Percentiles rank a stretch among this genome's conserved stretches.
Evolutionary conservation across 352 stramenopile genomes (phyloP).

Genomic region (Globisporangium uncinulatum): DNA sequence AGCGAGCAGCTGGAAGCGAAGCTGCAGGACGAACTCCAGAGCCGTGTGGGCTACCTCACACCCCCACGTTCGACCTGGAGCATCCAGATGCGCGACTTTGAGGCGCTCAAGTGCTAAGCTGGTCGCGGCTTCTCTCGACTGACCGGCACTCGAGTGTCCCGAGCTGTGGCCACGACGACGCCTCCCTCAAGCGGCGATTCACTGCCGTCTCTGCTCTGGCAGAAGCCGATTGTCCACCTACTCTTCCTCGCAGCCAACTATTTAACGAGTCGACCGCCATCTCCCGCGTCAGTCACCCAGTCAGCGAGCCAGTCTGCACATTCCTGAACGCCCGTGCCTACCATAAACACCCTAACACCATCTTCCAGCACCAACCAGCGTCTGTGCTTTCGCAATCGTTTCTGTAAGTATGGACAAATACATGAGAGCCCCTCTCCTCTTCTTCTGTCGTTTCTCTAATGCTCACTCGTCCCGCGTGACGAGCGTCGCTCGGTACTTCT

Average conservation of each 20-base stretch:
- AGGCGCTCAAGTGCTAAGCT: conserved; percentile 45
- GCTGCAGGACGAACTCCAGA: conserved; percentile 26
- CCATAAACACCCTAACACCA: background rate
- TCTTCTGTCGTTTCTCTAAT: conserved; percentile 3
- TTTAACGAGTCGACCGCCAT: background rate
- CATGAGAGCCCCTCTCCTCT: background rate
- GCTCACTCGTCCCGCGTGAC: conserved; percentile 22
- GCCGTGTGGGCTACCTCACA: conserved; percentile 48
- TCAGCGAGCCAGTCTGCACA: background rate
- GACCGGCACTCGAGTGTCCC: no score
- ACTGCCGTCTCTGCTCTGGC: no score
- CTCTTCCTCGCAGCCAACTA: background rate
- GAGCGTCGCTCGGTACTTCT: conserved; percentile 60
- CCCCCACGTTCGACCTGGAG: conserved; percentile 74
- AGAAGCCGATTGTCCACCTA: no score
- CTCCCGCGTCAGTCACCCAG: no score
- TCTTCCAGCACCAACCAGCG: background rate
- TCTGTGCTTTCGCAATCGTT: background rate
- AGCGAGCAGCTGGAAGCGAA: conserved; percentile 52
- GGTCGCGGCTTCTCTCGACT: background rate
- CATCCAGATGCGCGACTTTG: conserved; percentile 81
- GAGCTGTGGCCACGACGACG: no score
- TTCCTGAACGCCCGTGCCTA: background rate
- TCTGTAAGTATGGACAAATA: conserved; percentile 6
- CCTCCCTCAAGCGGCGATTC: no score